Evolutionary conservation across 805 yeast genomes (phyloP).

Genomic region (Schwanniomyces sp.): DNA sequence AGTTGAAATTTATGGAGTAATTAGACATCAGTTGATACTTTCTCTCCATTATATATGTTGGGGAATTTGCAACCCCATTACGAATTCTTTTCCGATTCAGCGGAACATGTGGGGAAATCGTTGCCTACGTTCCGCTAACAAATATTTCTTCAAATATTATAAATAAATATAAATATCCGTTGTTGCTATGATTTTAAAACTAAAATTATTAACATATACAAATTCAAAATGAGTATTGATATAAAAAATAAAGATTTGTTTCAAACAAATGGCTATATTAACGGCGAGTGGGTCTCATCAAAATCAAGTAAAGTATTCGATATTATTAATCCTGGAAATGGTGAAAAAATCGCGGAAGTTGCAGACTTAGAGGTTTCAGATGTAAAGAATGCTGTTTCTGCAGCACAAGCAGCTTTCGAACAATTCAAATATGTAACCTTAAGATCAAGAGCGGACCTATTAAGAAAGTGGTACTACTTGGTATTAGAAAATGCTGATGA

Average conservation of each 20-base stretch:
- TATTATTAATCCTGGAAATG: constrained; percentile 55
- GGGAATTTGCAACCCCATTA: not conserved
- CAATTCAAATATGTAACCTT: constrained; percentile 43
- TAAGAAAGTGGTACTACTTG: constrained; percentile 48
- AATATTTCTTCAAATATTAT: too few relatives aligned
- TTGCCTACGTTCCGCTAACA: not conserved
- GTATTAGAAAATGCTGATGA: constrained; percentile 49
- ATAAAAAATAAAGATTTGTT: constrained; percentile 36
- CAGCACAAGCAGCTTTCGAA: constrained; percentile 51
- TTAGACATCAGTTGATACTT: not conserved
- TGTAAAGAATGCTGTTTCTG: constrained; percentile 52
- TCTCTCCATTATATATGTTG: not conserved
- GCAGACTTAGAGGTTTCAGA: constrained; percentile 53
- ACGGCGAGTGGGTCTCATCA: constrained; percentile 50
- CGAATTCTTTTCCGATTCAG: not conserved
- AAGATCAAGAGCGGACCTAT: constrained; percentile 49
- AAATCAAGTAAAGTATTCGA: constrained; percentile 36
- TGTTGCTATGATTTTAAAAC: not conserved
- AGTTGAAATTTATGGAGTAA: not conserved
- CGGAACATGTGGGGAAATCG: not conserved
- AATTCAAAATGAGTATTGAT: not conserved
- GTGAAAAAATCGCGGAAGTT: constrained; percentile 49
- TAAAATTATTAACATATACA: not conserved
- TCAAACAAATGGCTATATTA: constrained; percentile 53
- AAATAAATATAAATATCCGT: not conserved